Conservation (phyloP, 2,329 filamentous ascomycete species). For the Epichloe sp. region DNA sequence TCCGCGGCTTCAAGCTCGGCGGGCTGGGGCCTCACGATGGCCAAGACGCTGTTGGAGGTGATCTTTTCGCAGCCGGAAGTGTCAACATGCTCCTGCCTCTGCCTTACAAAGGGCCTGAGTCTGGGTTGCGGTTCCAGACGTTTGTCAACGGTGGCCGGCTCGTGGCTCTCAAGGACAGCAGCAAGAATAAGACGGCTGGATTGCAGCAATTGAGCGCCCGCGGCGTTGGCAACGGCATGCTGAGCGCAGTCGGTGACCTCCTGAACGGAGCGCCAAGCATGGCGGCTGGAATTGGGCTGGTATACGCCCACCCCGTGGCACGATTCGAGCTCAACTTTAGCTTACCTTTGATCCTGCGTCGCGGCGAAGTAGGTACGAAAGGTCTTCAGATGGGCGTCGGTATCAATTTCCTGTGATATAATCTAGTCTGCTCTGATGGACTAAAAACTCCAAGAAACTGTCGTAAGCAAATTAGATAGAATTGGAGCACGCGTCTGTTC, state of each 20-base stretch:
- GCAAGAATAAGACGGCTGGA: constrained; percentile 29
- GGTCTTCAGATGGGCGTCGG: constrained; percentile 92
- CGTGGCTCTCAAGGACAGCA: constrained; percentile 55
- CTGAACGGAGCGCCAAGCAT: constrained; percentile 67
- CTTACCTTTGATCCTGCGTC: constrained; percentile 67
- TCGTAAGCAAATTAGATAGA: background rate
- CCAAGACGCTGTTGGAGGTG: constrained; percentile 74
- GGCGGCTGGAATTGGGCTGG: constrained; percentile 76
- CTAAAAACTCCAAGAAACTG: background rate
- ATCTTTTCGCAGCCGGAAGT: constrained; percentile 81
- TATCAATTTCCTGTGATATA: constrained; percentile 72
- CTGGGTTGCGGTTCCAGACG: constrained; percentile 72
- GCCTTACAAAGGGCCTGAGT: constrained; percentile 68
- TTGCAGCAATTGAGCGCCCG: constrained; percentile 22
- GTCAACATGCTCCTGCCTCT: constrained; percentile 77
- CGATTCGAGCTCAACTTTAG: constrained; percentile 95
- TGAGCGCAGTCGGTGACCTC: constrained; percentile 54
- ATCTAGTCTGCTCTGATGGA: background rate
- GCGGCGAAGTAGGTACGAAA: constrained; percentile 78
- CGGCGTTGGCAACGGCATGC: constrained; percentile 40
- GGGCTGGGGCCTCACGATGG: constrained; percentile 85
- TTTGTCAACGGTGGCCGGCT: constrained; percentile 86
- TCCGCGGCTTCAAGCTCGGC: constrained; percentile 82
- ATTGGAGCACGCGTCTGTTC: background rate
- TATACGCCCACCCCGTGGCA: constrained; percentile 89